Base-by-base conservation (phyloP, 257 asterid genomes). In the Ilex aquifolium region DNA sequence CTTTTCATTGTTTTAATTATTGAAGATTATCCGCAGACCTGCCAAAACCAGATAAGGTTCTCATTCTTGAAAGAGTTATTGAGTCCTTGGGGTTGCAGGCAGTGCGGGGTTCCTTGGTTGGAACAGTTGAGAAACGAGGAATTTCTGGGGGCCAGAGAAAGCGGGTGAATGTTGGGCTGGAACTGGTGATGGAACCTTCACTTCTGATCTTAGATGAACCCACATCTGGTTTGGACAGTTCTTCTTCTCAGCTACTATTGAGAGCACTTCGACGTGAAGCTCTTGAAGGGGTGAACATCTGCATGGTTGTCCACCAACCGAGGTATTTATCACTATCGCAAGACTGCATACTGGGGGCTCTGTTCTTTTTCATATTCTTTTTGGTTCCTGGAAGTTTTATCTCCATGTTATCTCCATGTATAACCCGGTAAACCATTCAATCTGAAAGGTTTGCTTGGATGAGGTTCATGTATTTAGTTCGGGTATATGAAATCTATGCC, bases 261-360 rank as follows among this genome's bases (percentile, higher is more conserved):
- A 75, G 88, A 76, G 95, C 95, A 16, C 95, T 91, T 80, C 94
- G 85, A 59, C 95, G 95, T n/a, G 98, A 91, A 77, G 96, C 95
- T 56, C 85, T 81, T 30, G 95, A 91, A 65, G 98, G 98, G 40
- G 98, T 88, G 53, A 88, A 88, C 52, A 85, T 91, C 60, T 86
- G 98, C 88, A 83, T 88, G 96, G 98, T 91, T 51, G 87, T 91
- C 61, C 98, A 91, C 77, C 98, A 91, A 59, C 98, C 98, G 31
- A 91, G 98, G 98, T 85, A 84, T 67, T 42, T 4, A 50, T 48
- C 13, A 31, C 32, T 39, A 56, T n/a, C 58, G 8, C 42, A 8
- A 36, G 42, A 2, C 42, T 36, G 42, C 42, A 36, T 36, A 8
- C 42, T 36, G 5, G 42, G 8, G 8, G 8, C 52, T 4, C 52